These are phyloP conservation scores for Escallonia rubra DNA, from an alignment of 129 eudicot species.

Conservation along the genomic window DNA sequence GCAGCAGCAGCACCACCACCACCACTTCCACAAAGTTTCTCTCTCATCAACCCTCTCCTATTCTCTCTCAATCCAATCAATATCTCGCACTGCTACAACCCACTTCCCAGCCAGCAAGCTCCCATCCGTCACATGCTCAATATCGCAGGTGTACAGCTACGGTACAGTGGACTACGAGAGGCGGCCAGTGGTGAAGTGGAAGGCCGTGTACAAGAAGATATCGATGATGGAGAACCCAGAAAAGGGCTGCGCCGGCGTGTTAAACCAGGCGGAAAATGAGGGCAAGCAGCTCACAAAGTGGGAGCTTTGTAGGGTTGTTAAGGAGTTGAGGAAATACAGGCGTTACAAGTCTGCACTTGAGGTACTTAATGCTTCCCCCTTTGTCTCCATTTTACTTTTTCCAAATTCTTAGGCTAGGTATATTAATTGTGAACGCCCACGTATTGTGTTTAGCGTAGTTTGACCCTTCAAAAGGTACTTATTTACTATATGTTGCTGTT, in stretches of 20 bases:
- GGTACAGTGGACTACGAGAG: slow-evolving; percentile 68
- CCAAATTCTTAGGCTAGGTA: too few species aligned
- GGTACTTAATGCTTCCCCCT: slow-evolving; percentile 26
- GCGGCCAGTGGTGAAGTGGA: slow-evolving; percentile 51
- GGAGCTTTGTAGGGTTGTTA: slow-evolving; percentile 77
- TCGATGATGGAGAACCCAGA: slow-evolving; percentile 45
- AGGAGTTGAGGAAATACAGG: slow-evolving; percentile 70
- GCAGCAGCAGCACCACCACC: too few species aligned
- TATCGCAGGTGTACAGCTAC: slow-evolving; percentile 47
- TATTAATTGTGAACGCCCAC: too few species aligned
- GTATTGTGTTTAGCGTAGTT: too few species aligned
- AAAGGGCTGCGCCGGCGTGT: slow-evolving; percentile 44
- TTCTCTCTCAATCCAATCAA: slow-evolving; percentile 33
- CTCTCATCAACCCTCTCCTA: slow-evolving; percentile 20
- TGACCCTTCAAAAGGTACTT: too few species aligned
- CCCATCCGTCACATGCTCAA: slow-evolving; percentile 26
- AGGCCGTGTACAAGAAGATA: slow-evolving; percentile 44
- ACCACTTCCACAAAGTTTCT: slow-evolving; percentile 1
- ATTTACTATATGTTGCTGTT: too few species aligned
- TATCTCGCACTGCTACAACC: slow-evolving; percentile 27
- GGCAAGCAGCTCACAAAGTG: slow-evolving; percentile 60
- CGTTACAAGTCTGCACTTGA: slow-evolving; percentile 73
- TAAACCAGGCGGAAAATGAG: slow-evolving; percentile 76
- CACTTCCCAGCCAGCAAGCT: slow-evolving; percentile 14
- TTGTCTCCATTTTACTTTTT: too few species aligned